A percentile compares a stretch with the other conserved stretches of the same genome.
Evolutionary conservation across 805 yeast genomes (phyloP).

Genomic region (Saccharomycopsis sp.): DNA sequence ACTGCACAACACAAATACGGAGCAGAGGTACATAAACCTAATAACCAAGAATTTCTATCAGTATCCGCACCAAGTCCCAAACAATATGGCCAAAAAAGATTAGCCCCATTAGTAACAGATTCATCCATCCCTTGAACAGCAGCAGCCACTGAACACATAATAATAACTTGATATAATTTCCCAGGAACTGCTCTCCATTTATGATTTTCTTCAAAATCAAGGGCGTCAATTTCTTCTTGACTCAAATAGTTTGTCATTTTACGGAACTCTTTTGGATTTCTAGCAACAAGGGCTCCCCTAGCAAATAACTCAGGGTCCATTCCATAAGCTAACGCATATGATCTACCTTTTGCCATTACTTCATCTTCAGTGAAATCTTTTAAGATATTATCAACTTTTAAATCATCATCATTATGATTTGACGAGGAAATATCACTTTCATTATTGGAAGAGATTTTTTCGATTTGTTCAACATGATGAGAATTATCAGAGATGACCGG

Average conservation of each 20-base stretch:
- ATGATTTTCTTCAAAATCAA: constrained; percentile 35
- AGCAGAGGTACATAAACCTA: constrained; percentile 58
- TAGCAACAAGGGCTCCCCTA: constrained; percentile 57
- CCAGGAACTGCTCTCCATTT: constrained; percentile 33
- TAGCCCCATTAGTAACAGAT: constrained; percentile 65
- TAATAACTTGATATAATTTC: constrained; percentile 44
- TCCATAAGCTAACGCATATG: constrained; percentile 46
- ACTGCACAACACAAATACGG: constrained; percentile 58
- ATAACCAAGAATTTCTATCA: constrained; percentile 42
- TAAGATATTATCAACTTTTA: constrained; percentile 33
- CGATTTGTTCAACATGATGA: constrained; percentile 4
- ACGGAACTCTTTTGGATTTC: constrained; percentile 47
- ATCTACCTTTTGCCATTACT: constrained; percentile 60
- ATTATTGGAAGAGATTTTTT: background rate
- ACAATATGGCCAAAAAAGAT: constrained; percentile 45
- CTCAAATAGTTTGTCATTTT: constrained; percentile 41
- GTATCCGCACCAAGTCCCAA: constrained; percentile 40
- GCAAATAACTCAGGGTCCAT: constrained; percentile 52
- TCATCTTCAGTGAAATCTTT: constrained; percentile 50
- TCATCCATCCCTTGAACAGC: constrained; percentile 79
- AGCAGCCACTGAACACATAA: constrained; percentile 67
- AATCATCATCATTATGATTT: background rate
- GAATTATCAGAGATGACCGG: too few species aligned
- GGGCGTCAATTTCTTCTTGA: constrained; percentile 43
- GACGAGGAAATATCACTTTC: background rate